phyloP scores from a whole-genome alignment of 768 basidiomycete genomes.

The Boletus bicolor region DNA sequence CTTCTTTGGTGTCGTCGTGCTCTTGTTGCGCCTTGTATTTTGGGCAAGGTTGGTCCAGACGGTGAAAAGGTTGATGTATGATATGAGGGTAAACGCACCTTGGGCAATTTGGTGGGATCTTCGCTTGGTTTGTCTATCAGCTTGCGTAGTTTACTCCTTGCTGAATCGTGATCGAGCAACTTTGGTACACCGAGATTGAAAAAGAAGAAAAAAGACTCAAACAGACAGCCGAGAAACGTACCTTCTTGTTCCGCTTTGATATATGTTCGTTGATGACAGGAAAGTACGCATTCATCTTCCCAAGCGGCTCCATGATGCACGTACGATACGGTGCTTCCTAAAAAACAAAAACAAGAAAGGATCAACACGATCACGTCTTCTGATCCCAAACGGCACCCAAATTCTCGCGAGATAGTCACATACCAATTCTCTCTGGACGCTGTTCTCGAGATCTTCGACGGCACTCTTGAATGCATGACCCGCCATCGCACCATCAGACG shows the following conservation, averaged over 20 bases:
- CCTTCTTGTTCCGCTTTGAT: constrained; percentile 95
- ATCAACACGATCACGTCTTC: constrained; percentile 1
- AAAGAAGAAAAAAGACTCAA: background rate
- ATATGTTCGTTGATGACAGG: constrained; percentile 93
- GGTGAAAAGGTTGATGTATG: background rate
- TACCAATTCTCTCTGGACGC: constrained; percentile 82
- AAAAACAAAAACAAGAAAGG: background rate
- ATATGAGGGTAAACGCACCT: constrained; percentile 38
- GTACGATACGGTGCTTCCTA: constrained; percentile 94
- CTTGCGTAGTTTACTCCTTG: constrained; percentile 87
- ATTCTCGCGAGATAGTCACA: constrained; percentile 26
- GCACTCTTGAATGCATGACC: constrained; percentile 95
- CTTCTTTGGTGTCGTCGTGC: constrained; percentile 89
- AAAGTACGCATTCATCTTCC: constrained; percentile 96
- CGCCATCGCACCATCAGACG: constrained; percentile 93
- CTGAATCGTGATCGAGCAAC: constrained; percentile 95
- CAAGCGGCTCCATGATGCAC: constrained; percentile 91
- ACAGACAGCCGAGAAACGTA: constrained; percentile 26
- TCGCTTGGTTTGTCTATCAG: constrained; percentile 89
- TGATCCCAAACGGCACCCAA: background rate
- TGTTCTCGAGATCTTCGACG: constrained; percentile 88
- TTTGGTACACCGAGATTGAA: constrained; percentile 28
- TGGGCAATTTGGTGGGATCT: constrained; percentile 87
- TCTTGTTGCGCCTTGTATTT: constrained; percentile 78
- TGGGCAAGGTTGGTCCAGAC: background rate